Base-by-base conservation (phyloP, 768 basidiomycete species). In the Trametes villosa region DNA sequence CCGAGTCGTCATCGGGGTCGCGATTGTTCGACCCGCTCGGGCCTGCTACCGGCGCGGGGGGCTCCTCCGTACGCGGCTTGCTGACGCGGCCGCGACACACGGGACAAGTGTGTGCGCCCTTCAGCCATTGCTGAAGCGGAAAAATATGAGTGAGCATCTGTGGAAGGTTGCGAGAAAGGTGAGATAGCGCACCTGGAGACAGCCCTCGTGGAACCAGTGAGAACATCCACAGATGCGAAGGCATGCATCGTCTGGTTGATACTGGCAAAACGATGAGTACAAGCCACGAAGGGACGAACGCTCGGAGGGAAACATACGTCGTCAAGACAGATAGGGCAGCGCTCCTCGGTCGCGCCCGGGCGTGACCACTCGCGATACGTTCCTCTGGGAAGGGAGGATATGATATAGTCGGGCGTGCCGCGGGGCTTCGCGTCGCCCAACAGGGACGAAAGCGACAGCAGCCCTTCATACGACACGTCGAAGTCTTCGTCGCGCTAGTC, bases 251-350 rank as follows among this genome's bases (percentile, higher is more conserved):
- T 72, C 70, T 2, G 81, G 76, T 53, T 77, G 74, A 64, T 93
- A 94, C 91, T 93, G 54, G 6, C 47, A 61, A 45, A 18, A 45
- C 52, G n/a, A 36, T 38, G 46, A 46, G 58, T 65, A 29, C 22
- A 41, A 3, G 22, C 7, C 24, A 22, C 6, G 31, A 7, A 2
- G 51, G 33, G 45, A n/a, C 29, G 48, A n/a, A n/a, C n/a, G n/a
- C n/a, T n/a, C n/a, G n/a, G n/a, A 53, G n/a, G 55, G 6, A 17
- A 1, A 80, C 89, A 53, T 68, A 91, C 91, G 73, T 94, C 91
- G 62, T 93, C 91, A 63, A 93, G 73, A 68, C 92, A 94, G 53
- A 94, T 93, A 2, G 92, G 91, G 72, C 92, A 94, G 45, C 90
- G 81, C 56, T 82, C 77, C 63, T 93, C 91, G 56, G 86, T 85